phyloP scores from a whole-genome alignment of 2,329 filamentous ascomycete genomes.

The Botrytis aclada region DNA sequence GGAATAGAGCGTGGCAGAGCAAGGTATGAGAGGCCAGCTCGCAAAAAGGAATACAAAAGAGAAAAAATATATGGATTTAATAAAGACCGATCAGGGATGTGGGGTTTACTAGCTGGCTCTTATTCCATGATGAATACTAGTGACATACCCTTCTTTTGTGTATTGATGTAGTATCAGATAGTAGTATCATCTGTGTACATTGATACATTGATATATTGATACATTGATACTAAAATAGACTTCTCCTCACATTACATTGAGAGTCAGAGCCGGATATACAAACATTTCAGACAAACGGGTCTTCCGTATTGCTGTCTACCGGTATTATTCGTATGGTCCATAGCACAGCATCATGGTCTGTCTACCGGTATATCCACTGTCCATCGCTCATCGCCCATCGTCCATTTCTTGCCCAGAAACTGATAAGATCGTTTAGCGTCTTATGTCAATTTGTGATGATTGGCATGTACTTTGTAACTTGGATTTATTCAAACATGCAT shows the following conservation, averaged over 20 bases:
- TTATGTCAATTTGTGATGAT: not conserved
- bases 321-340: not conserved
- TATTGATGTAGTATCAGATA: not conserved
- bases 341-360: not conserved
- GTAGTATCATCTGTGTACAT: not conserved
- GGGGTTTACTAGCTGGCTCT: not conserved
- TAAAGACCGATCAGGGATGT: not conserved
- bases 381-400: not conserved
- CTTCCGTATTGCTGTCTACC: not conserved
- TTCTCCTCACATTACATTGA: not conserved
- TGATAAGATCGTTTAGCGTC: conserved; percentile 2
- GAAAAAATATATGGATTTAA: not conserved
- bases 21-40: conserved; percentile 4
- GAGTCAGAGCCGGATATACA: not conserved
- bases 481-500: not conserved
- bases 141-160: not conserved
- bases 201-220: too few species aligned
- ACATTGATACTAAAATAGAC: conserved; percentile 3
- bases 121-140: not conserved
- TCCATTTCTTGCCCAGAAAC: not conserved
- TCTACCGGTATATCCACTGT: not conserved
- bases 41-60: not conserved
- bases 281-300: not conserved
- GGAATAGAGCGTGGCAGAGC: conserved; percentile 9
- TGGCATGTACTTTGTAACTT: not conserved